Evolutionary conservation across 768 basidiomycete genomes (phyloP).

Genomic region (Podaxis sp.): DNA sequence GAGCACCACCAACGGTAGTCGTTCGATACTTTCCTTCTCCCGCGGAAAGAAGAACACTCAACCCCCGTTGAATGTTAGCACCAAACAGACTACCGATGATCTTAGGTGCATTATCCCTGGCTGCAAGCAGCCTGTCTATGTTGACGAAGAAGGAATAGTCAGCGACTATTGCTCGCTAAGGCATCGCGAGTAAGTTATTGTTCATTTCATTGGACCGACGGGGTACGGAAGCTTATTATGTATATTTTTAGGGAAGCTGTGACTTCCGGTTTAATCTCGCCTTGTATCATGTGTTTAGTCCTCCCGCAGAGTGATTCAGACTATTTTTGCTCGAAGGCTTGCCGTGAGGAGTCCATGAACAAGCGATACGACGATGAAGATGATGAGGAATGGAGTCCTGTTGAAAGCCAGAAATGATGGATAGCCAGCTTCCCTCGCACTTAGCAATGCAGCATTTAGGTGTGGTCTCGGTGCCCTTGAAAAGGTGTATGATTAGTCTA

Average conservation of each 20-base stretch:
- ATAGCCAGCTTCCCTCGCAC: not conserved
- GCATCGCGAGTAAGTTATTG: conserved; percentile 57
- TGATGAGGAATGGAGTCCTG: conserved; percentile 7
- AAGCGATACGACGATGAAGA: conserved; percentile 32
- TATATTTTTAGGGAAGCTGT: conserved; percentile 53
- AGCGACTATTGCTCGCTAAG: conserved; percentile 59
- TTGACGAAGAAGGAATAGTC: conserved; percentile 48
- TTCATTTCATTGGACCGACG: not conserved
- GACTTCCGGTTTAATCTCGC: conserved; percentile 42
- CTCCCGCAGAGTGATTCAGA: conserved; percentile 58
- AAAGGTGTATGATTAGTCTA: not conserved
- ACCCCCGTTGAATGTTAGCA: conserved; percentile 27
- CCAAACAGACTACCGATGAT: conserved; percentile 35
- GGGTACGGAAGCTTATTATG: not conserved
- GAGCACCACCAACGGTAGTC: conserved; percentile 25
- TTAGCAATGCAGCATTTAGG: not conserved
- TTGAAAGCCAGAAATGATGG: conserved; percentile 1
- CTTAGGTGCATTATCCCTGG: conserved; percentile 51
- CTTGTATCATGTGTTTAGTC: conserved; percentile 65
- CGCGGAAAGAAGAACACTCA: conserved; percentile 29
- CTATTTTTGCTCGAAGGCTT: conserved; percentile 61
- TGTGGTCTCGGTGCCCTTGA: not conserved
- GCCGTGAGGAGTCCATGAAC: conserved; percentile 58
- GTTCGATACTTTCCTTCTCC: conserved; percentile 22
- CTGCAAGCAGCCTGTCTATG: conserved; percentile 55